Evolutionary conservation across 495 filamentous ascomycete genomes (phyloP), one percentile per base, ranked within the genome.

Genomic region (Penicillium argentinense): DNA sequence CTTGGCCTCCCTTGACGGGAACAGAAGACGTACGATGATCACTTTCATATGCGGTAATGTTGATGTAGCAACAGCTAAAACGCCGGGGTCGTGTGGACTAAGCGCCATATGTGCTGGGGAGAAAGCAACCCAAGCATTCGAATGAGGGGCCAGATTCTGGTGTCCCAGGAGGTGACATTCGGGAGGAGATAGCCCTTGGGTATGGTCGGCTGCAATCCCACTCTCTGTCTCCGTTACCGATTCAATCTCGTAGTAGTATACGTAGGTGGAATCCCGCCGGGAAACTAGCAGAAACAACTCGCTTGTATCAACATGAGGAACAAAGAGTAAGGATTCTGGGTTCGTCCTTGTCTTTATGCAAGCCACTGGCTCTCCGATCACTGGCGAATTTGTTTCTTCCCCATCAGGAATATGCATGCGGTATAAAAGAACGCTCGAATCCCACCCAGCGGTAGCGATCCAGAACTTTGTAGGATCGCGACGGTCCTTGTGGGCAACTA

Each of bases 381-480:
- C 39, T 2, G 40, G 32, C 11, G 46, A 22, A 7, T 36, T 24
- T 33, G 55, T 24, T 9, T 44, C 16, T 23, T 23, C 39, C 9
- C 41, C 50, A 19, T 34, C 36, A 1, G 53, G 37, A 24, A 62
- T 47, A n/a, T 41, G 37, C 29, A 69, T 24, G 12, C 24, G 45
- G 57, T 87, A 86, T 16, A 86, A 36, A 23, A 72, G 56, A 28
- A 88, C 65, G 39, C 72, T 82, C 5, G 72, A 57, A 54, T 88
- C 84, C 80, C 85, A 88, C 3, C 82, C 81, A 5, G 82, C 82
- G 6, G 81, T 87, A 2, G 80, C 80, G 41, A 87, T 49, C 68
- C 79, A 78, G 11, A 62, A 39, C 12, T 49, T 44, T 6, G 4
- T 24, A 25, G 32, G 27, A 3, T 43, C 32, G 13, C 13, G 28